Conservation (phyloP, 768 basidiomycete genomes). For the Panaeolus cyanescens region DNA sequence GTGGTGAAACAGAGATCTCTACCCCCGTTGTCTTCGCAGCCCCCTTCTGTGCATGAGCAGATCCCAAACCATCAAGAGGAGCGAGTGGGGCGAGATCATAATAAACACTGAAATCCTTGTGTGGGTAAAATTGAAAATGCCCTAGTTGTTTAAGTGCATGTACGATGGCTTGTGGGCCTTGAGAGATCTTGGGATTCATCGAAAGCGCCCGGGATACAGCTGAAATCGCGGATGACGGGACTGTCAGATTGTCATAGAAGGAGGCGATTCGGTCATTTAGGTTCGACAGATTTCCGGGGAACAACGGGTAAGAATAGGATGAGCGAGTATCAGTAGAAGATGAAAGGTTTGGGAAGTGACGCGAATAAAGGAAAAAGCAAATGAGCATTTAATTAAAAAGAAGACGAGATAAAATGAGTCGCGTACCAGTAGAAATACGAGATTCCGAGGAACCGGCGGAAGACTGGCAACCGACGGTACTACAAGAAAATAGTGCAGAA, state of each 20-base stretch:
- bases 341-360: neutral
- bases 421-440: neutral
- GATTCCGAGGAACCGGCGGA: neutral
- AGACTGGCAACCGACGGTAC: slow-evolving; percentile 4
- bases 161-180: slow-evolving; percentile 10
- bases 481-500: slow-evolving; percentile 28
- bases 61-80: neutral
- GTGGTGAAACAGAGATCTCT: neutral
- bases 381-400: neutral
- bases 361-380: neutral
- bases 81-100: neutral
- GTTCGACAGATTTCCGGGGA: neutral
- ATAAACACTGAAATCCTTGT: slow-evolving; percentile 7
- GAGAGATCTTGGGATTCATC: slow-evolving; percentile 1
- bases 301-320: neutral
- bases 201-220: neutral
- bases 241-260: neutral
- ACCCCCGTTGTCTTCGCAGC: neutral
- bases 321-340: too few species aligned
- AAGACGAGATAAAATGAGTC: neutral
- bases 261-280: neutral
- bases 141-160: slow-evolving; percentile 13
- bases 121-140: slow-evolving; percentile 24
- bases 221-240: neutral
- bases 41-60: neutral